These are phyloP conservation scores for Geum urbanum DNA, from an alignment of 306 rosid genomes.

Conservation along the genomic window DNA sequence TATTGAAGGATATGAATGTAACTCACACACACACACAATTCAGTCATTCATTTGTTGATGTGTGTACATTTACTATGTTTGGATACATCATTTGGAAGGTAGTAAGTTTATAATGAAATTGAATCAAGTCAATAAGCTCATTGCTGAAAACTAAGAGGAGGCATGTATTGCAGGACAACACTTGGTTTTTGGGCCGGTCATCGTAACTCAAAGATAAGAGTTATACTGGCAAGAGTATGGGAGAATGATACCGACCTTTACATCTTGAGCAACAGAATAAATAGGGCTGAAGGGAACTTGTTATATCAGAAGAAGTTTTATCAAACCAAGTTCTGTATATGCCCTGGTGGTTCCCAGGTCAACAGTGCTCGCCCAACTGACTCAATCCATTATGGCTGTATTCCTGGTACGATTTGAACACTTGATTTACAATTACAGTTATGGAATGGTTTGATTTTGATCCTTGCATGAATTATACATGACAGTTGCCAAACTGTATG, in stretches of 20 bases:
- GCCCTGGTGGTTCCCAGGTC: slow-evolving; percentile 99
- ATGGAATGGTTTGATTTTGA: not conserved
- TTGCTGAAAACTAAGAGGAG: slow-evolving; percentile 4
- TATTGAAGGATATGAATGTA: not conserved
- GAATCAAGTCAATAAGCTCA: not conserved
- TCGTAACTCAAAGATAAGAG: slow-evolving; percentile 93
- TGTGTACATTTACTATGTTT: not conserved
- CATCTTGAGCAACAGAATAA: slow-evolving; percentile 81
- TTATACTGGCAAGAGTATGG: slow-evolving; percentile 89
- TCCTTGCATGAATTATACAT: not conserved
- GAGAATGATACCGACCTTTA: slow-evolving; percentile 96
- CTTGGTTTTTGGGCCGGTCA: slow-evolving; percentile 99
- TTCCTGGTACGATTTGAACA: slow-evolving; percentile 61
- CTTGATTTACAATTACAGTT: not conserved
- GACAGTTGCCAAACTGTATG: not conserved
- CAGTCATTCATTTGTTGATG: not conserved
- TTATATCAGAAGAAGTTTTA: slow-evolving; percentile 86
- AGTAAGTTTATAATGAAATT: not conserved
- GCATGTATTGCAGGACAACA: slow-evolving; percentile 57
- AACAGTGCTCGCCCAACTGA: slow-evolving; percentile 95
- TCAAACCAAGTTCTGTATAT: slow-evolving; percentile 77
- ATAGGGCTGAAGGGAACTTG: slow-evolving; percentile 76
- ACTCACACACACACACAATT: not conserved
- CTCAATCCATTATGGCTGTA: slow-evolving; percentile 95
- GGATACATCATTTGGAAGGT: not conserved